Evolutionary conservation across 202 grass and related monocot genomes (phyloP).

Genomic region (Saccharum hybrid): DNA sequence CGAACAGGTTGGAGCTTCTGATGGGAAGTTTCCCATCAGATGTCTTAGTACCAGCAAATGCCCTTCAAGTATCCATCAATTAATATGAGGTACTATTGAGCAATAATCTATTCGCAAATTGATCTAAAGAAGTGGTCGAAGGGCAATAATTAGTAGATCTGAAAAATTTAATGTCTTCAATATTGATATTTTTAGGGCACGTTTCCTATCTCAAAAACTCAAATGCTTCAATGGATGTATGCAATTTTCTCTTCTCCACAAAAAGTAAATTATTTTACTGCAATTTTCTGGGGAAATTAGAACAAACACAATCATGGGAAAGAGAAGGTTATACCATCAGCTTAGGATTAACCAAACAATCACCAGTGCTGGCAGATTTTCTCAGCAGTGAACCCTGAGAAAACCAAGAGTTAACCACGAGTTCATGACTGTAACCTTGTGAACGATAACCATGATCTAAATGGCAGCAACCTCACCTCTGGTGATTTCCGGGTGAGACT

Average conservation of each 20-base stretch:
- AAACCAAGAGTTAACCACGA: slow-evolving; percentile 43
- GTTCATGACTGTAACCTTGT: slow-evolving; percentile 7
- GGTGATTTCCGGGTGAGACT: slow-evolving; percentile 63
- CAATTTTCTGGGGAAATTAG: not conserved
- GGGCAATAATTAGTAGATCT: not conserved
- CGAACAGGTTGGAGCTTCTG: not conserved
- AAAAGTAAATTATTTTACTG: not conserved
- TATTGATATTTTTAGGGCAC: not conserved
- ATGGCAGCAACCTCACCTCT: slow-evolving; percentile 58
- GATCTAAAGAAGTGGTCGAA: slow-evolving; percentile 11
- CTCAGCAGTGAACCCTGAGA: slow-evolving; percentile 70
- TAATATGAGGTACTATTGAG: not conserved
- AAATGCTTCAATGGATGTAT: not conserved
- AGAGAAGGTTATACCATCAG: slow-evolving; percentile 63
- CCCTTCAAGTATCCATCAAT: not conserved
- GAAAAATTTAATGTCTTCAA: not conserved
- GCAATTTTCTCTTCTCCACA: slow-evolving; percentile 3
- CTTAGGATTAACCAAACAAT: slow-evolving; percentile 73
- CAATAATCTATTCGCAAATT: not conserved
- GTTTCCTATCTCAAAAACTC: not conserved
- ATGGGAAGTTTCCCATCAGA: not conserved
- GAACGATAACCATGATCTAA: slow-evolving; percentile 18
- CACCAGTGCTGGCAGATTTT: slow-evolving; percentile 98
- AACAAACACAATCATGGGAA: slow-evolving; percentile 8
- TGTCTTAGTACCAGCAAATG: not conserved